Evolutionary conservation across 2,329 filamentous ascomycete species (phyloP), one percentile per base, ranked within the genome.

Genomic region (Pseudocercospora macadamiae): DNA sequence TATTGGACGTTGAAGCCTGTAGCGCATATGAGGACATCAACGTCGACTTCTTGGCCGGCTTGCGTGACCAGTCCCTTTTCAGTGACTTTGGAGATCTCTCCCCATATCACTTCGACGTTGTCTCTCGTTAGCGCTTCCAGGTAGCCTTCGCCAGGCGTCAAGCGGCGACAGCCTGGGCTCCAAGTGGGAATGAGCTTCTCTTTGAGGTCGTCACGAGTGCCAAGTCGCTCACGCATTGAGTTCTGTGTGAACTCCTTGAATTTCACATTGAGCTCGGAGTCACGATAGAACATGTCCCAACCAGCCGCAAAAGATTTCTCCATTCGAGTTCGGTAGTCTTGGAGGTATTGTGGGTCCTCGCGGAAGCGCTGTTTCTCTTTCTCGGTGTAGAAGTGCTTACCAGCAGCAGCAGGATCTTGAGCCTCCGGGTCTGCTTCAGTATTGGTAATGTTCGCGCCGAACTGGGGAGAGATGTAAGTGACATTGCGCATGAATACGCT

Each of bases 101-200:
- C 65, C 28, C 62, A 68, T 42, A 70, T 55, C 12, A 69, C 49
- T 3, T 64, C 65, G 1, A 67, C 59, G 26, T 72, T 73, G 8
- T 57, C 39, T 12, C 54, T 53, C 3, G 58, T 61, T 16, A 77
- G 66, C 2, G 73, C 68, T 58, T 77, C 71, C 3, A 78, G 66
- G 52, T 76, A 78, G 2, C 74, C 73, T 9, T 70, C 70, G 16
- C 74, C 77, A 1, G 76, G 76, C 0, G 87, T 90, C 0, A 88
- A 74, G 1, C 87, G 80, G 8, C 86, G 80, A 63, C 87, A 90
- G 63, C 86, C 83, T 1, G 86, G 85, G 0, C 85, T 83, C 68
- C 87, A 89, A 59, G 86, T 81, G 0, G 87, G 87, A 3, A 87
- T 76, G 2, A 89, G 76, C 19, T 79, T 75, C 1, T 83, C 75